Conservation (phyloP, 2,329 filamentous ascomycete species). For the Leptosphaerulina australis region DNA sequence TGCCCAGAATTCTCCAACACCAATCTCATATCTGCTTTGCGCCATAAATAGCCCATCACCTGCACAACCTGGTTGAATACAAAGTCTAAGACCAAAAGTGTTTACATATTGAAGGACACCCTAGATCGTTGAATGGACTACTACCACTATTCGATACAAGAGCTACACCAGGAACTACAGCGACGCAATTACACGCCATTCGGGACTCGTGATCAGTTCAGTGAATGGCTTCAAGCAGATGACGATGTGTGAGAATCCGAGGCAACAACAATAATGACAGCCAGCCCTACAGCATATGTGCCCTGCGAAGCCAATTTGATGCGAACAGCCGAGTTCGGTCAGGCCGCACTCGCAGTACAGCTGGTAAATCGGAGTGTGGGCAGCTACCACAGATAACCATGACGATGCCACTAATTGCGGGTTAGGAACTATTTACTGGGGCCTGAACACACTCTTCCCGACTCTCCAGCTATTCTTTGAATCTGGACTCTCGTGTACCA, state of each 20-base stretch:
- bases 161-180: slow-evolving; percentile 25
- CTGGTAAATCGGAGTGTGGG: slow-evolving; percentile 32
- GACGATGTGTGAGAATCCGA: slow-evolving; percentile 26
- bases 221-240: slow-evolving; percentile 28
- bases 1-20: not conserved
- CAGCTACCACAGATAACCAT: not conserved
- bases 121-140: slow-evolving; percentile 32
- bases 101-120: no score
- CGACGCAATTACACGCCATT: slow-evolving; percentile 21
- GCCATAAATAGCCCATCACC: no score
- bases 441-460: slow-evolving; percentile 38
- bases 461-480: slow-evolving; percentile 41
- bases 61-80: no score
- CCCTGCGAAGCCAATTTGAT: slow-evolving; percentile 4
- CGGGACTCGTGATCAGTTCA: slow-evolving; percentile 26
- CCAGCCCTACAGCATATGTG: not conserved
- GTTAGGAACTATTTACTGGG: slow-evolving; percentile 36
- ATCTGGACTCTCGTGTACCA: slow-evolving; percentile 36
- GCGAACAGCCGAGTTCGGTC: slow-evolving; percentile 22
- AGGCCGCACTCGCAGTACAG: slow-evolving; percentile 10
- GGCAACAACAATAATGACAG: slow-evolving; percentile 30
- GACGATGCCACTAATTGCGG: not conserved
- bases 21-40: not conserved
- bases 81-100: no score
- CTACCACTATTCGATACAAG: slow-evolving; percentile 26